Evolutionary conservation across 768 basidiomycete species (phyloP).

Genomic region (Clitopilus passeckerianus): DNA sequence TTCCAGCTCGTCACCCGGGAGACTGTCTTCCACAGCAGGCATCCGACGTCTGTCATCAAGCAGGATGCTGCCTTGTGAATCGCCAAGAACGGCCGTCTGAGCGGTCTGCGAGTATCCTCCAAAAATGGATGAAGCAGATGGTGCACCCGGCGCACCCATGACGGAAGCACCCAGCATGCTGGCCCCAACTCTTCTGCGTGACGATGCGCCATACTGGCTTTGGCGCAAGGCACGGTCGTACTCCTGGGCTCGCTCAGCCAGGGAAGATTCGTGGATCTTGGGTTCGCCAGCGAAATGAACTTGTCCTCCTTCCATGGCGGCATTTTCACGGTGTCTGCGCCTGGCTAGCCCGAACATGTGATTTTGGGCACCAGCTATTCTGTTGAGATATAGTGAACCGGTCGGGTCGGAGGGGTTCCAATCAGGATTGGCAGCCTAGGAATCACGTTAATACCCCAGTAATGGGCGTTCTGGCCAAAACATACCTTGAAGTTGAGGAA

Average conservation of each 20-base stretch:
- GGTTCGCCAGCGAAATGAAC: conserved; percentile 30
- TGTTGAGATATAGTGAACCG: conserved; percentile 84
- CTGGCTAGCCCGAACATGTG: conserved; percentile 27
- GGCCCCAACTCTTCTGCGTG: conserved; percentile 39
- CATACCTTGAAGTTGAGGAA: conserved; percentile 87
- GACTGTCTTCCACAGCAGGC: conserved; percentile 11
- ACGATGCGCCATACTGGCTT: conserved; percentile 54
- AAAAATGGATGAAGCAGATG: conserved; percentile 40
- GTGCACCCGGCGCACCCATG: conserved; percentile 24
- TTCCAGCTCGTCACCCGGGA: conserved; percentile 42
- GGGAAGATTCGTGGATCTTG: conserved; percentile 23
- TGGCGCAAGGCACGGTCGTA: conserved; percentile 73
- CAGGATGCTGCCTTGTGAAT: conserved; percentile 60
- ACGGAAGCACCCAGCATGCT: conserved; percentile 47
- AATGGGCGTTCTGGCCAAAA: background rate
- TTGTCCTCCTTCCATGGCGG: conserved; percentile 14
- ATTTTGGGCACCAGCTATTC: conserved; percentile 63
- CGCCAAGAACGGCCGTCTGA: conserved; percentile 69
- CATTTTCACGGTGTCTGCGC: conserved; percentile 16
- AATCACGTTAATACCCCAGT: background rate
- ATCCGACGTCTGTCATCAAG: conserved; percentile 3
- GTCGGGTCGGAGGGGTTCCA: conserved; percentile 93
- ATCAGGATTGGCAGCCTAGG: conserved; percentile 85
- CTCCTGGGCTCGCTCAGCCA: conserved; percentile 56
- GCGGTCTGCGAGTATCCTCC: conserved; percentile 46